Percentiles rank a stretch among this genome's conserved stretches.
phyloP scores from a whole-genome alignment of 2,329 filamentous ascomycete species.

The Fusarium sp. region DNA sequence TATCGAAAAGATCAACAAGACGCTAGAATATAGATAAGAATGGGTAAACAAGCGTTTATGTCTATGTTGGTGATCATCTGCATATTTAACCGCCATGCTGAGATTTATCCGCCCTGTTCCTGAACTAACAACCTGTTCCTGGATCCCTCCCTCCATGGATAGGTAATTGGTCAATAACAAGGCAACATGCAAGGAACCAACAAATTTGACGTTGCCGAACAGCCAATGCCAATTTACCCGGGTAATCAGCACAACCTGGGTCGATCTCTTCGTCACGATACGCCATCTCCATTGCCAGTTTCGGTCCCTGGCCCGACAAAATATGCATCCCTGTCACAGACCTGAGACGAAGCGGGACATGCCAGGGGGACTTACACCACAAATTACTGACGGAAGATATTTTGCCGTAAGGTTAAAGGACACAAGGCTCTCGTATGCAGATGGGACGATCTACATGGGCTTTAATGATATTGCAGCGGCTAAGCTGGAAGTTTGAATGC shows the following conservation, averaged over 20 bases:
- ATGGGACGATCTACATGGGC: conserved; percentile 12
- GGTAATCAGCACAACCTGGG: conserved; percentile 4
- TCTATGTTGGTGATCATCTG: background rate
- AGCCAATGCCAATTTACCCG: conserved; percentile 4
- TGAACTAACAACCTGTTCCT: background rate
- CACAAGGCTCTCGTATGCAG: background rate
- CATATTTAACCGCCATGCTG: conserved; percentile 6
- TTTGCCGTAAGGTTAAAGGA: conserved; percentile 30
- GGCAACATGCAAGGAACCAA: conserved; percentile 11
- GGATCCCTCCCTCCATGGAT: background rate
- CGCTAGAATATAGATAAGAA: background rate
- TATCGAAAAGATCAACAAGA: background rate
- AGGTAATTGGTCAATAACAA: background rate
- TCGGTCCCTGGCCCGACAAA: conserved; percentile 6
- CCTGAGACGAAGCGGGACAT: conserved; percentile 41
- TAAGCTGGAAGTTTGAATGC: background rate
- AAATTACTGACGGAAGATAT: conserved; percentile 35
- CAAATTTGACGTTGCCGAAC: conserved; percentile 20
- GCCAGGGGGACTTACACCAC: conserved; percentile 15
- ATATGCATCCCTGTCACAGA: conserved; percentile 22
- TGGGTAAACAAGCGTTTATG: no score
- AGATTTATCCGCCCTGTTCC: background rate
- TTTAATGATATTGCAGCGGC: background rate
- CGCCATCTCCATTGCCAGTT: conserved; percentile 10
- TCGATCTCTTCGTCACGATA: conserved; percentile 12